These are phyloP conservation scores for Sideroxylon spinosum DNA, from an alignment of 179 eudicot species.

Conservation along the genomic window DNA sequence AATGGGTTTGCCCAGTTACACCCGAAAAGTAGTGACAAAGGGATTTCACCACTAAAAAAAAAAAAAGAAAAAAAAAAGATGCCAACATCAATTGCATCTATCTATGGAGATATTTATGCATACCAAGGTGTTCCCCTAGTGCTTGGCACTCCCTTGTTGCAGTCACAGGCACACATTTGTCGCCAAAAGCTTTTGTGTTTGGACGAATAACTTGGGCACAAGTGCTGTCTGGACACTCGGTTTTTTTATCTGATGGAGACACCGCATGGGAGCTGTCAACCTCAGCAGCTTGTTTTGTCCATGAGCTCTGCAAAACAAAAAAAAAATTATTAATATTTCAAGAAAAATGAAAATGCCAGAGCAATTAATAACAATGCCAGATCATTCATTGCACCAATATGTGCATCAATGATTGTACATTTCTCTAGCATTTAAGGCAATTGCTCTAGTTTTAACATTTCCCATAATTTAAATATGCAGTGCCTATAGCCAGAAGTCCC, in stretches of 20 bases:
- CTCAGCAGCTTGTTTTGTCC: conserved; percentile 50
- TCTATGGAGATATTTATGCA: neutral
- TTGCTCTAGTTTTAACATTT: too few species aligned
- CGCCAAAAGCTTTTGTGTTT: conserved; percentile 18
- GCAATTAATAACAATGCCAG: too few species aligned
- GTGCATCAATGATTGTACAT: too few species aligned
- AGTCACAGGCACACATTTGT: conserved; percentile 20
- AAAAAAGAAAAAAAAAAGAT: neutral
- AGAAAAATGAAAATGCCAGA: neutral
- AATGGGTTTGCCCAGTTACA: too few species aligned
- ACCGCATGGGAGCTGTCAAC: conserved; percentile 30
- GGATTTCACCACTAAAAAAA: neutral
- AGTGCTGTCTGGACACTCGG: conserved; percentile 43
- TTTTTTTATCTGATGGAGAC: conserved; percentile 26
- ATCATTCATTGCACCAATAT: too few species aligned
- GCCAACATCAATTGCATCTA: neutral
- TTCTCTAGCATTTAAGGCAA: too few species aligned
- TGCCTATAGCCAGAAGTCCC: neutral
- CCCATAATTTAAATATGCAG: too few species aligned
- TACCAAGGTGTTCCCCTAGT: conserved; percentile 30
- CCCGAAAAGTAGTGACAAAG: too few species aligned
- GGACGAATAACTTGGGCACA: conserved; percentile 40
- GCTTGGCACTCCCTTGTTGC: conserved; percentile 25
- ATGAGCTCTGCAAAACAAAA: conserved; percentile 38
- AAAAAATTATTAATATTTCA: neutral